Evolutionary conservation across 2,329 filamentous ascomycete species (phyloP), one percentile per base, ranked within the genome.

Genomic region (Chaetomium sp.): DNA sequence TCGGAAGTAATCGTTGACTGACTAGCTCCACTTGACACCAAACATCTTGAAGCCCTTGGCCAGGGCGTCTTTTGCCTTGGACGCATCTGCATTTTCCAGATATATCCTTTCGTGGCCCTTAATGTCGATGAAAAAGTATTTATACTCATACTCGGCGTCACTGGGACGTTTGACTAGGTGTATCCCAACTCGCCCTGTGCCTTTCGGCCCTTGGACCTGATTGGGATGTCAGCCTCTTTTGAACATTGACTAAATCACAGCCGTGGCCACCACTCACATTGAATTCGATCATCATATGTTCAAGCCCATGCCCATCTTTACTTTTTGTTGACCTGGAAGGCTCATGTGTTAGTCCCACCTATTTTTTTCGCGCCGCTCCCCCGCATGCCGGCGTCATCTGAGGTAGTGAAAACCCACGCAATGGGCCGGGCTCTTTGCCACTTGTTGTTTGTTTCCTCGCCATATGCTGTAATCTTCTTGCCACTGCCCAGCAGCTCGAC

Each of bases 201-300:
- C 88, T 37, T 81, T 74, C 2, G 88, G 86, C 0, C 92, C 92
- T 68, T 91, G 85, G 41, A 95, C 85, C 81, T 88, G 67, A 3
- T 36, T 5, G 49, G 71, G 32, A 49, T 72, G 67, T 60, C 40
- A 57, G 46, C n/a, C 43, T 34, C 14, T 45, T 14, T 48, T 27
- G 8, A 27, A 4, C 12, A 14, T 27, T 27, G 19, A n/a, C 7
- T 34, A 2, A 3, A 32, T 1, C 2, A 44, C 5, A 11, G 8
- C n/a, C 4, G 4, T 6, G 12, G 5, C 14, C 33, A 19, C 35
- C 12, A 69, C 82, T 64, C 72, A 88, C 87, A 68, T 94, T 84
- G 70, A 96, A 96, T 63, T 90, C 85, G 80, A 96, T 90, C 60
- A 83, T 74, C 60, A 96, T 70, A 69, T 96, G 91, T 60, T 95